Evolutionary conservation across 2,329 filamentous ascomycete genomes (phyloP).

Genomic region (Simplicillium sp.): DNA sequence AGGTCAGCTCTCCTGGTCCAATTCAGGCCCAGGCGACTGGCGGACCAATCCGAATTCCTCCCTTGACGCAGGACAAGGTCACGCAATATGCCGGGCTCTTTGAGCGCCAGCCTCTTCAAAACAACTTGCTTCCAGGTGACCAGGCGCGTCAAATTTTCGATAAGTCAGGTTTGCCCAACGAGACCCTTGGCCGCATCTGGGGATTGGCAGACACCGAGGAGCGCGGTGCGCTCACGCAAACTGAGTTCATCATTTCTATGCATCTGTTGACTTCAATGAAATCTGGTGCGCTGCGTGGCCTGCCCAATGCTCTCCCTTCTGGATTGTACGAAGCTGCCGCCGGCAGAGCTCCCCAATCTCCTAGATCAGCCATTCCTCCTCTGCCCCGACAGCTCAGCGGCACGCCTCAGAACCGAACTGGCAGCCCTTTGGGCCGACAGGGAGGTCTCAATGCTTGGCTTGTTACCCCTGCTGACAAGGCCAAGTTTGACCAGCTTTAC

Average conservation of each 20-base stretch:
- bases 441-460: constrained; percentile 57
- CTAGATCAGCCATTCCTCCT: constrained; percentile 47
- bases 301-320: constrained; percentile 74
- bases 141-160: constrained; percentile 92
- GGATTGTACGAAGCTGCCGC: constrained; percentile 86
- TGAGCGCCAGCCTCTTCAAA: constrained; percentile 75
- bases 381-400: constrained; percentile 81
- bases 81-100: constrained; percentile 84
- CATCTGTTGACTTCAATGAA: constrained; percentile 90
- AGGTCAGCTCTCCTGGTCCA: constrained; percentile 32
- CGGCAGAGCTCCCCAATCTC: constrained; percentile 46
- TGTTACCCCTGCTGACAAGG: constrained; percentile 74
- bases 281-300: constrained; percentile 65
- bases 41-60: constrained; percentile 75
- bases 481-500: constrained; percentile 80
- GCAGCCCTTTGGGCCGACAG: constrained; percentile 44
- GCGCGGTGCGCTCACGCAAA: constrained; percentile 73
- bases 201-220: constrained; percentile 90
- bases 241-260: constrained; percentile 98
- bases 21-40: constrained; percentile 51
- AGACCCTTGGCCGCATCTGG: constrained; percentile 92
- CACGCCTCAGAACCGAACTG: constrained; percentile 52
- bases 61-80: constrained; percentile 79
- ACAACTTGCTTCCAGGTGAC: constrained; percentile 66
- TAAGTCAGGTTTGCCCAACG: constrained; percentile 80